These are phyloP conservation scores for Galerina sulciceps DNA, from an alignment of 768 basidiomycete species.

Conservation along the genomic window DNA sequence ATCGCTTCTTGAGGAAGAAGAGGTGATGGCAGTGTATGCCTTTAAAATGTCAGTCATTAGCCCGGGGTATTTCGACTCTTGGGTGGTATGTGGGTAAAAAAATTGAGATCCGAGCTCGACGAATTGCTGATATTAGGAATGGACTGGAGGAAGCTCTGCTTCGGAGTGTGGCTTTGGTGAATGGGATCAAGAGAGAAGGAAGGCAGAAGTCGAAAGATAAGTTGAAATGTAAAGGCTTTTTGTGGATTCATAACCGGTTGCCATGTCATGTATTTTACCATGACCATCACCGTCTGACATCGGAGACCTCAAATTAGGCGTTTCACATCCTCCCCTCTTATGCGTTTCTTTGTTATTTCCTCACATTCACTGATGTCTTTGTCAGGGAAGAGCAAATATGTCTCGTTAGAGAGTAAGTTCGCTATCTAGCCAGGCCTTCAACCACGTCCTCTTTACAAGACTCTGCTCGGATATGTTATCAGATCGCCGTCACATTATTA, in stretches of 20 bases:
- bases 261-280: constrained; percentile 27
- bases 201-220: constrained; percentile 9
- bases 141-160: constrained; percentile 5
- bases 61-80: constrained; percentile 2
- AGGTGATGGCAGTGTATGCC: constrained; percentile 50
- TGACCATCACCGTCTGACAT: constrained; percentile 14
- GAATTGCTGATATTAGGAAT: neutral
- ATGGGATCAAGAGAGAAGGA: constrained; percentile 3
- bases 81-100: neutral
- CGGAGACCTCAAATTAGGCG: neutral
- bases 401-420: neutral
- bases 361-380: neutral
- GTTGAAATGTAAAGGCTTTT: constrained; percentile 11
- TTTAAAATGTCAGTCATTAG: constrained; percentile 52
- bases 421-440: neutral
- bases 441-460: neutral
- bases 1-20: constrained; percentile 49
- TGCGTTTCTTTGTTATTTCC: neutral
- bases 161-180: neutral
- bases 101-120: neutral
- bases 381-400: neutral
- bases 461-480: neutral
- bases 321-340: neutral
- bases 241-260: constrained; percentile 26
- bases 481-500: neutral